Evolutionary conservation across 108 stramenopile genomes (phyloP).

Genomic region (Mayamaea pseudoterrestris): DNA sequence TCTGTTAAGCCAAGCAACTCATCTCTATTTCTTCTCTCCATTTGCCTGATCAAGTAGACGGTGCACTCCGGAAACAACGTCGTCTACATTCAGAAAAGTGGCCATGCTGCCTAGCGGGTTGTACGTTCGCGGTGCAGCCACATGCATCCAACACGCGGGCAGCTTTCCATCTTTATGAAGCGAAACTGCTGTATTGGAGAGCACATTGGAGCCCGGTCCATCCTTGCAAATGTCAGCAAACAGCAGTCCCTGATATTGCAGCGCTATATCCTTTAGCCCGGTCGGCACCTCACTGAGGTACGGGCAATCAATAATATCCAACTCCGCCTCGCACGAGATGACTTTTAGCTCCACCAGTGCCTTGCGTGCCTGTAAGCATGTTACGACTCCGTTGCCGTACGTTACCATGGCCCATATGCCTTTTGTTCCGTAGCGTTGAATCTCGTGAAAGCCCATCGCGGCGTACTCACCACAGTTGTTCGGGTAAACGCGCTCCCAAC

Average conservation of each 20-base stretch:
- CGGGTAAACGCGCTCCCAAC: slow-evolving; percentile 57
- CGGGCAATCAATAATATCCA: slow-evolving; percentile 71
- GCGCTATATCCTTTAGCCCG: slow-evolving; percentile 30
- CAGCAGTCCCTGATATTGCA: slow-evolving; percentile 36
- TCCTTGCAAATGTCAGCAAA: slow-evolving; percentile 86
- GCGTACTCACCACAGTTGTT: slow-evolving; percentile 9
- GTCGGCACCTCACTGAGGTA: slow-evolving; percentile 50
- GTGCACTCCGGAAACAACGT: no score
- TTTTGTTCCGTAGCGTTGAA: slow-evolving; percentile 25
- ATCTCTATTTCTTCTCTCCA: no score
- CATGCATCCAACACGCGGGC: slow-evolving; percentile 42
- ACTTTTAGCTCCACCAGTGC: slow-evolving; percentile 13
- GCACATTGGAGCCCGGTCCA: slow-evolving; percentile 59
- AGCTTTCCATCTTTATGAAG: slow-evolving; percentile 33
- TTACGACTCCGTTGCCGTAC: slow-evolving; percentile 81
- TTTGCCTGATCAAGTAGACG: no score
- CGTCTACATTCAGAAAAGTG: slow-evolving; percentile 4
- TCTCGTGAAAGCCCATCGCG: slow-evolving; percentile 44
- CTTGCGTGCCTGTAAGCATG: slow-evolving; percentile 48
- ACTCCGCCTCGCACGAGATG: slow-evolving; percentile 19
- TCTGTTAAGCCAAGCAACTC: no score
- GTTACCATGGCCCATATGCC: slow-evolving; percentile 51
- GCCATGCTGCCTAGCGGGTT: slow-evolving; percentile 48
- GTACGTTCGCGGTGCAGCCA: slow-evolving; percentile 63
- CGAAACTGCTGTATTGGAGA: slow-evolving; percentile 35